phyloP scores from a whole-genome alignment of 1,284 basidiomycete genomes.

The Leccinum pallidistipes region DNA sequence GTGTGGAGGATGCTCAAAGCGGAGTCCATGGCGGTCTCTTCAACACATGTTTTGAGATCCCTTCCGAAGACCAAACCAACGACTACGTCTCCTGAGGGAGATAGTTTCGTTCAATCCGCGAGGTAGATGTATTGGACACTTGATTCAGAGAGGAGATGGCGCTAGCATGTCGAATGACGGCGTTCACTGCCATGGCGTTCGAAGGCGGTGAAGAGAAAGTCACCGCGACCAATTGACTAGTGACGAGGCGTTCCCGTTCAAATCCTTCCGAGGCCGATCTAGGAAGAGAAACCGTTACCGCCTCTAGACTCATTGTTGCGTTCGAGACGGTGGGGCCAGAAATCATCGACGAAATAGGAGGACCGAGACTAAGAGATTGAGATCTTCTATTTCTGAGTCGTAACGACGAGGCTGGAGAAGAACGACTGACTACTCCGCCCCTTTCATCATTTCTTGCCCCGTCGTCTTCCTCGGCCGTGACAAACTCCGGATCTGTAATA shows the following conservation, averaged over 20 bases:
- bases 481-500: conserved; percentile 62
- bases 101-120: conserved; percentile 28
- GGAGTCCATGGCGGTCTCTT: conserved; percentile 55
- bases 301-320: conserved; percentile 34
- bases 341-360: conserved; percentile 34
- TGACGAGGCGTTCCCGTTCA: conserved; percentile 26
- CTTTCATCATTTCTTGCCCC: conserved; percentile 38
- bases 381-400: conserved; percentile 57
- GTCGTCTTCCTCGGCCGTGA: conserved; percentile 52
- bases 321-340: conserved; percentile 26
- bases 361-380: conserved; percentile 55
- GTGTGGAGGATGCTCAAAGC: conserved; percentile 20
- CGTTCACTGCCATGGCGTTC: conserved; percentile 10
- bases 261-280: conserved; percentile 31
- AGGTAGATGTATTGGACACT: conserved; percentile 1
- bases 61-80: conserved; percentile 67
- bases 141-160: conserved; percentile 19
- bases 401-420: conserved; percentile 30
- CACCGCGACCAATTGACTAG: conserved; percentile 15
- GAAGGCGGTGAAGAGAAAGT: conserved; percentile 25
- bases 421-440: conserved; percentile 19
- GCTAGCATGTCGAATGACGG: conserved; percentile 15
- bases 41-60: conserved; percentile 55
- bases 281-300: conserved; percentile 32
- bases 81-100: conserved; percentile 33